A percentile compares a stretch with the other conserved stretches of the same genome.
Conservation (phyloP, 495 filamentous ascomycete genomes). For the Talaromyces proteolyticus region DNA sequence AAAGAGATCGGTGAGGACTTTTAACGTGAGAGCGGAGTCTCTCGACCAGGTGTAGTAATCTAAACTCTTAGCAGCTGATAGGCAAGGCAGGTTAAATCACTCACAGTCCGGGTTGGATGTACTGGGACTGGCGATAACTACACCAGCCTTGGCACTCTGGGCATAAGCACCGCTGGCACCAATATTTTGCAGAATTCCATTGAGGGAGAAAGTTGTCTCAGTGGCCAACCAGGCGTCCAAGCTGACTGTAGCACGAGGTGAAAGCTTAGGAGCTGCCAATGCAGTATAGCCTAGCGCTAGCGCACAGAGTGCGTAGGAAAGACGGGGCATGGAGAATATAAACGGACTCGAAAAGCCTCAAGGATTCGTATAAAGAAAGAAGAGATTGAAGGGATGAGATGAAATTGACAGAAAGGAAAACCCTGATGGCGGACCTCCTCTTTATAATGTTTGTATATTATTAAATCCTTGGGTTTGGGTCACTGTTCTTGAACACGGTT, state of each 20-base stretch:
- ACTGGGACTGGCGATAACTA: constrained; percentile 58
- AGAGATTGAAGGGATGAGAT: neutral
- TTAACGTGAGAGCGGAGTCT: constrained; percentile 51
- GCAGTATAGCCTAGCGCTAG: constrained; percentile 15
- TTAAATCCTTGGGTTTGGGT: no score
- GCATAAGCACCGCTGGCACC: constrained; percentile 46
- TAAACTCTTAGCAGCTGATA: constrained; percentile 19
- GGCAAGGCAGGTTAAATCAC: constrained; percentile 30
- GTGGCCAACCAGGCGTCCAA: constrained; percentile 47
- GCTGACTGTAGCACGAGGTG: constrained; percentile 13
- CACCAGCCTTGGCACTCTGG: constrained; percentile 39
- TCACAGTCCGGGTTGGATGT: constrained; percentile 55
- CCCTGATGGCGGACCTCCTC: no score
- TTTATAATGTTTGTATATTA: no score
- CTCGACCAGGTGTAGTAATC: constrained; percentile 56
- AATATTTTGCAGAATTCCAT: constrained; percentile 54
- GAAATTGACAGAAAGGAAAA: no score
- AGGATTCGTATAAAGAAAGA: neutral
- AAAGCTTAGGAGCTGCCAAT: constrained; percentile 16
- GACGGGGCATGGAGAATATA: constrained; percentile 12
- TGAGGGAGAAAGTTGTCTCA: constrained; percentile 44
- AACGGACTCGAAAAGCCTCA: neutral
- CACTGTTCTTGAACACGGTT: no score
- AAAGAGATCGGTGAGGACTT: constrained; percentile 47
- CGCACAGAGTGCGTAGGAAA: constrained; percentile 20